phyloP scores from a whole-genome alignment of 78 protist genomes.

The Dictyostelium firmibasis region DNA sequence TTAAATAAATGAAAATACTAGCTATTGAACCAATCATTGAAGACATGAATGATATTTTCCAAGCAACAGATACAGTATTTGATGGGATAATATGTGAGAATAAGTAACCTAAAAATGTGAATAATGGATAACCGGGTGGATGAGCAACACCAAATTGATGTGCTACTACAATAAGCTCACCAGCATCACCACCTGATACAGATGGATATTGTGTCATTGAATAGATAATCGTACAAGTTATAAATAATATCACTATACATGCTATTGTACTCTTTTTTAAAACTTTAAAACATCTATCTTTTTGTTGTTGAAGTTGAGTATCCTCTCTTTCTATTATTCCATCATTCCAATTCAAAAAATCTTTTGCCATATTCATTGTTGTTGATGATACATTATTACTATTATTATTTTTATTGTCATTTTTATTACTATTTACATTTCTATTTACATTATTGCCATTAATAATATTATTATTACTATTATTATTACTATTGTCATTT shows the following conservation, averaged over 20 bases:
- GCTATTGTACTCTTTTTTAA: background rate
- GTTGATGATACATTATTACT: conserved; percentile 11
- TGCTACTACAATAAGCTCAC: conserved; percentile 82
- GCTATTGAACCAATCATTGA: conserved; percentile 49
- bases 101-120: conserved; percentile 67
- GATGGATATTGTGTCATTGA: conserved; percentile 78
- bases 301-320: background rate
- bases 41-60: conserved; percentile 49
- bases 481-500: background rate
- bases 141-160: conserved; percentile 83
- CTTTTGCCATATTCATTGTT: conserved; percentile 35
- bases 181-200: conserved; percentile 89
- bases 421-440: background rate
- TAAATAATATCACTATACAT: conserved; percentile 14
- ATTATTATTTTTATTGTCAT: background rate
- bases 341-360: conserved; percentile 66
- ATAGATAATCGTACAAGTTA: conserved; percentile 45
- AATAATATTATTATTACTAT: background rate
- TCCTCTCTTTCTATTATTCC: background rate
- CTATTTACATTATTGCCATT: background rate
- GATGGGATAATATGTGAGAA: background rate
- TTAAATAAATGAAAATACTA: conserved; percentile 24
- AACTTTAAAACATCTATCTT: background rate
- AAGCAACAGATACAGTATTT: conserved; percentile 40
- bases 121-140: conserved; percentile 92